Evolutionary conservation across 208 protist species (phyloP), one percentile per base, ranked within the genome.

Genomic region (Perkinsela sp.): DNA sequence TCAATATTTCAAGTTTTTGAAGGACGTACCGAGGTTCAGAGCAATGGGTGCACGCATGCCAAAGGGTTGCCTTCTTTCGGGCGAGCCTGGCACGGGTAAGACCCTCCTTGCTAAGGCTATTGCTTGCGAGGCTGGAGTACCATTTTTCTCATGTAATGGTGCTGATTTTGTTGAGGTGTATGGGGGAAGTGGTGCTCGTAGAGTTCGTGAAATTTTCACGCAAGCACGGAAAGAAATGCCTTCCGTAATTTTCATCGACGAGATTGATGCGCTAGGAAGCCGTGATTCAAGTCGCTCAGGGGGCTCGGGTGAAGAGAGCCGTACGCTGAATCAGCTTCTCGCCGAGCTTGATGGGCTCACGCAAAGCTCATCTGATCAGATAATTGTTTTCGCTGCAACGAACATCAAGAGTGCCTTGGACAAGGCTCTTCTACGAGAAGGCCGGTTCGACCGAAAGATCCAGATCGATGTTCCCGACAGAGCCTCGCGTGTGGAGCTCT

Each of bases 191-290:
- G 94, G 94, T 0, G 89, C 93, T 16, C 85, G 83, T 72, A 82
- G 93, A 16, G 88, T 97, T 30, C 85, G 93, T 29, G 89, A 95
- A 66, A 79, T 96, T 2, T 97, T 97, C 71, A 80, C 72, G 0
- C 78, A 73, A 1, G 94, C 95, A 15, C 90, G 88, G 72, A 75
- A 83, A 70, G 80, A 83, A 28, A 80, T 87, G 28, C 93, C 94
- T 32, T 94, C 88, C 67, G 94, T 98, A 40, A 90, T 98, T 66
- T 98, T 98, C 81, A 94, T 98, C 32, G 94, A 98, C 77, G 95
- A 98, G 75, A 95, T 98, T 67, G 95, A 98, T 72, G 90, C 93
- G 0, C 83, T 97, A 16, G 95, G 93, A 15, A 83, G 80, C 16
- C 80, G 76, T 31, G 83, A 88, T 75, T 80, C 73, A 69, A 80